Evolutionary conservation across 169 alveolate species (phyloP).

Genomic region (Theileria annulata): DNA sequence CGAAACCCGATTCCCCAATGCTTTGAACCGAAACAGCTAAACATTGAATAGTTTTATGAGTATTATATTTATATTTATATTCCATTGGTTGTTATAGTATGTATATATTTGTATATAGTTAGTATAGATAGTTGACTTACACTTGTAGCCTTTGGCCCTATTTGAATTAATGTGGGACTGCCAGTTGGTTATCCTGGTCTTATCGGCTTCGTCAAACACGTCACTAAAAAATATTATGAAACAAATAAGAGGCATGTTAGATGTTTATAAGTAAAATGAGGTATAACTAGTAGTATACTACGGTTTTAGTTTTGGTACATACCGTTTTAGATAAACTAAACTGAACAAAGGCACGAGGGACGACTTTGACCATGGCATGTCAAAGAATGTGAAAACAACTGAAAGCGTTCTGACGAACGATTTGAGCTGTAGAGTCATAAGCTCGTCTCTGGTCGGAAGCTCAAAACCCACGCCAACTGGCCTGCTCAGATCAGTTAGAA

Average conservation of each 20-base stretch:
- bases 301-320: not conserved
- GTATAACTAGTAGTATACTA: not conserved
- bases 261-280: not conserved
- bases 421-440: conserved; percentile 50
- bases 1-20: conserved; percentile 54
- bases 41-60: not conserved
- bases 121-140: conserved; percentile 7
- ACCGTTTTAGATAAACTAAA: conserved; percentile 66
- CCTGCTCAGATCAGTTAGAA: not conserved
- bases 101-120: not conserved
- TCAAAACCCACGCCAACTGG: not conserved
- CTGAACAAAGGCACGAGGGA: conserved; percentile 68
- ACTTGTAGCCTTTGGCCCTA: conserved; percentile 32
- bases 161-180: conserved; percentile 55
- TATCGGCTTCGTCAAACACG: conserved; percentile 53
- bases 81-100: not conserved
- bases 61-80: not conserved
- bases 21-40: conserved; percentile 12
- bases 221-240: conserved; percentile 1
- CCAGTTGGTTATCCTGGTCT: conserved; percentile 50
- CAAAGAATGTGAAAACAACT: conserved; percentile 58
- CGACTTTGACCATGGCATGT: conserved; percentile 72
- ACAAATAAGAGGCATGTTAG: not conserved
- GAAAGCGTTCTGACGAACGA: conserved; percentile 71
- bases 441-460: conserved; percentile 59